These are phyloP conservation scores for Penicillium silybi DNA, from an alignment of 495 filamentous ascomycete species.

Conservation along the genomic window DNA sequence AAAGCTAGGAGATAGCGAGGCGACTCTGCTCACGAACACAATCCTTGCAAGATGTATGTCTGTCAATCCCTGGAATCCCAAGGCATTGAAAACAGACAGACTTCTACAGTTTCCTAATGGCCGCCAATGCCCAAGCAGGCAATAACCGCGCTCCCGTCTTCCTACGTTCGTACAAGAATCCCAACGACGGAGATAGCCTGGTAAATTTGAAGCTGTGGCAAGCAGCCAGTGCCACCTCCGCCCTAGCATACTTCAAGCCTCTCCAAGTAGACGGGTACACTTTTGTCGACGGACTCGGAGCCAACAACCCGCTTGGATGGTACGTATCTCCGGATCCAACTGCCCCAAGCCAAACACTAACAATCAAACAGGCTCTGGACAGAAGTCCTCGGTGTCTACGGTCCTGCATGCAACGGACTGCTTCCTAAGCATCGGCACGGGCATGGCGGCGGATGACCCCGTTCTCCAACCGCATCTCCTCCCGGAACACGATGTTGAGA, in stretches of 20 bases:
- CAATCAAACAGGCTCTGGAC: conserved; percentile 16
- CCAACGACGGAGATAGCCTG: neutral
- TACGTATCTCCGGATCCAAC: too few species aligned
- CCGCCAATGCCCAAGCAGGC: neutral
- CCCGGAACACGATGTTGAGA: neutral
- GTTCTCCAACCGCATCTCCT: conserved; percentile 3
- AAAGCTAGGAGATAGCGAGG: too few species aligned
- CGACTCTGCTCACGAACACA: too few species aligned
- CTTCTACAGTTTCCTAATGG: conserved; percentile 13
- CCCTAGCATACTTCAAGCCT: conserved; percentile 37
- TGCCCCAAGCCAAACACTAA: too few species aligned
- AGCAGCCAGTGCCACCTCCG: conserved; percentile 38
- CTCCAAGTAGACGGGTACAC: conserved; percentile 18
- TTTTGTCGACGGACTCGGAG: conserved; percentile 13
- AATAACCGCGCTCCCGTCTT: conserved; percentile 10
- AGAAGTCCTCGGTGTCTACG: conserved; percentile 8
- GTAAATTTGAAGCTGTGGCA: conserved; percentile 32
- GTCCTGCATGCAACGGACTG: conserved; percentile 7
- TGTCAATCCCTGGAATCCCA: too few species aligned
- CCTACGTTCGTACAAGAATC: conserved; percentile 8
- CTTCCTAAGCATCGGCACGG: conserved; percentile 15
- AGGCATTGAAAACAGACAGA: too few species aligned
- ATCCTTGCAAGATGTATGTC: conserved; percentile 8
- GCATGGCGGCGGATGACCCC: conserved; percentile 3
- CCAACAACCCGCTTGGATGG: conserved; percentile 22